These are phyloP conservation scores for Globisporangium radiosum DNA, from an alignment of 352 stramenopile genomes.

Conservation along the genomic window DNA sequence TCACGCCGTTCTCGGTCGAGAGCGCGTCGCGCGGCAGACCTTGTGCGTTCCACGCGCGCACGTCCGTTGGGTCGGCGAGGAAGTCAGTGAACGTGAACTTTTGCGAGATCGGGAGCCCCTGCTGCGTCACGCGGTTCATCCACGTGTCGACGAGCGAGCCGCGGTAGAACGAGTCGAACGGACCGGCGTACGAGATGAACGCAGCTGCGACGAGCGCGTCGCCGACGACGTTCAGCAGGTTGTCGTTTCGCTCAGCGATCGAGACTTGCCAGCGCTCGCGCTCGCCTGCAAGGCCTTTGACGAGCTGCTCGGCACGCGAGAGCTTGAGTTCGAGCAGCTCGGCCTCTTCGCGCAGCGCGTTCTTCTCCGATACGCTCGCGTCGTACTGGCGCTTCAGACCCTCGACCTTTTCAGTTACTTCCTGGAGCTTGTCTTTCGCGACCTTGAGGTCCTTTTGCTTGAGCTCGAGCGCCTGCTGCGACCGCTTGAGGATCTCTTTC, in stretches of 20 bases:
- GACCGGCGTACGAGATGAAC: conserved; percentile 94
- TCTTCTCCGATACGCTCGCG: conserved; percentile 90
- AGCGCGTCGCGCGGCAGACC: conserved; percentile 90
- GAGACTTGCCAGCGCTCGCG: conserved; percentile 91
- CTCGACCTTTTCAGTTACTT: conserved; percentile 91
- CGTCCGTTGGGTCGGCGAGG: conserved; percentile 90
- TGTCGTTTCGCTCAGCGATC: conserved; percentile 88
- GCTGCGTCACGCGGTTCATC: conserved; percentile 83
- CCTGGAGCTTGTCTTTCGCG: conserved; percentile 85
- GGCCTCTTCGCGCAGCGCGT: conserved; percentile 89
- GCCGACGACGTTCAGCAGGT: conserved; percentile 86
- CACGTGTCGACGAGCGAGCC: conserved; percentile 82
- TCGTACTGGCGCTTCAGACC: conserved; percentile 90
- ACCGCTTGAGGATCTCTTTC: conserved; percentile 83
- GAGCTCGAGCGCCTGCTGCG: conserved; percentile 74
- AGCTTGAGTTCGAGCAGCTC: conserved; percentile 91
- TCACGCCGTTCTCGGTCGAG: conserved; percentile 95
- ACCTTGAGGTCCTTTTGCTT: conserved; percentile 88
- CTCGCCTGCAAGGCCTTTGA: conserved; percentile 90
- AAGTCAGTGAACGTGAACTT: conserved; percentile 92
- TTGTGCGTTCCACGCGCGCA: conserved; percentile 93
- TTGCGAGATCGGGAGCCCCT: conserved; percentile 76
- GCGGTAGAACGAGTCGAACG: conserved; percentile 92
- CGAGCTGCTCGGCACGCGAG: conserved; percentile 90
- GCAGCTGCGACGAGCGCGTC: conserved; percentile 90